Evolutionary conservation across 768 basidiomycete species (phyloP), one percentile per base, ranked within the genome.

Genomic region (Macrolepiota dolichaula): DNA sequence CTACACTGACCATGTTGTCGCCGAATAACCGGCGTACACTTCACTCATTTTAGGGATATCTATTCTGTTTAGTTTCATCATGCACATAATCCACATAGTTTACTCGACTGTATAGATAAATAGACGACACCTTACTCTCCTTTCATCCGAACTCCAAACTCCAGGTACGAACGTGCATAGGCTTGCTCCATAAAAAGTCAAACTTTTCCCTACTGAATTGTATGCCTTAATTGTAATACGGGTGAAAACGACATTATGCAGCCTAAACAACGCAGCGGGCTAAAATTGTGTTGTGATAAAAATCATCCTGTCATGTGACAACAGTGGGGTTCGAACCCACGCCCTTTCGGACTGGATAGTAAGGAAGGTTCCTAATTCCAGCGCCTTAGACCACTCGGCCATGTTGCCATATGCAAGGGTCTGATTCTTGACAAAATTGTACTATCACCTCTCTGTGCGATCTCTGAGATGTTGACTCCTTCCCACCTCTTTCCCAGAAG

Each of bases 321-420:
- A 77, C 76, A 74, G 74, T 70, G 76, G 71, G 76, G 74, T 74
- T 77, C 76, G 76, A 77, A 77, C 76, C 71, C 76, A 70, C 75
- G 76, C 76, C 73, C 71, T 73, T 74, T 68, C 71, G 71, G 73
- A 75, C 75, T 74, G 75, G 73, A 74, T 74, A 61, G 55, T 55
- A 69, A 61, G 65, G 27, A 63, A 52, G 37, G 29, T 53, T 63
- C 77, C 78, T 79, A 79, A 79, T 80, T 80, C 80, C 79, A 81
- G 79, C 80, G 79, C 79, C 80, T 81, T 81, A 79, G 80, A 81
- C 80, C 80, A 80, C 80, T 81, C 80, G 80, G 80, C 80, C 80
- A 81, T 77, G 78, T 79, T 79, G 79, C 78, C 78, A 61, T 19
- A 32, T 24, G 17, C 10, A 1, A 22, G 2, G 52, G 15, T 49